phyloP scores from a whole-genome alignment of 192 early-diverging fungal species.

The Backusella luteola region DNA sequence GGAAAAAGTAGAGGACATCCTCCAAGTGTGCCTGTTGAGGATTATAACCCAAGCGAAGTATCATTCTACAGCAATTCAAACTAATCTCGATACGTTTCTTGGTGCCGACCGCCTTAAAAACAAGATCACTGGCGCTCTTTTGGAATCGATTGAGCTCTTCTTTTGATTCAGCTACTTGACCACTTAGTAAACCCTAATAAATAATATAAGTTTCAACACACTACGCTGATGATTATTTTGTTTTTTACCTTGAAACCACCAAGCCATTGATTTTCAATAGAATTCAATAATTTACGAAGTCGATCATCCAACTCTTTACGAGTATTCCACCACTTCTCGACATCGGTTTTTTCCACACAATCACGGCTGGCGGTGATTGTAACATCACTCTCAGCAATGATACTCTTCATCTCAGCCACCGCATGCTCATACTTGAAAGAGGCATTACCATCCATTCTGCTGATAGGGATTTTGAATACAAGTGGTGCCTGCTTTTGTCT shows the following conservation, averaged over 20 bases:
- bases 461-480: constrained; percentile 73
- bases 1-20: constrained; percentile 66
- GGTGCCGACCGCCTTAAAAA: constrained; percentile 37
- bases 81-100: constrained; percentile 55
- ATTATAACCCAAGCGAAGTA: constrained; percentile 54
- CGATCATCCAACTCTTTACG: constrained; percentile 70
- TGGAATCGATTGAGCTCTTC: constrained; percentile 45
- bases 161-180: background rate
- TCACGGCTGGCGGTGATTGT: constrained; percentile 56
- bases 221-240: background rate
- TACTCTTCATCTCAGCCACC: constrained; percentile 60
- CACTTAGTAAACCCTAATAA: constrained; percentile 20
- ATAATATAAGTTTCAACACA: too few species aligned
- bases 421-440: constrained; percentile 46
- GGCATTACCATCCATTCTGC: constrained; percentile 37
- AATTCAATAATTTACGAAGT: constrained; percentile 57
- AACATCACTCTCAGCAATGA: constrained; percentile 68
- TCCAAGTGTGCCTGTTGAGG: constrained; percentile 60
- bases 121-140: constrained; percentile 42
- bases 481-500: constrained; percentile 47
- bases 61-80: constrained; percentile 48
- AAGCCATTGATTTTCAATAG: constrained; percentile 82
- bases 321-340: constrained; percentile 79
- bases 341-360: constrained; percentile 58
- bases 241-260: constrained; percentile 73